Base-by-base conservation (phyloP, 2,329 filamentous ascomycete genomes). In the Coniella lustricola region DNA sequence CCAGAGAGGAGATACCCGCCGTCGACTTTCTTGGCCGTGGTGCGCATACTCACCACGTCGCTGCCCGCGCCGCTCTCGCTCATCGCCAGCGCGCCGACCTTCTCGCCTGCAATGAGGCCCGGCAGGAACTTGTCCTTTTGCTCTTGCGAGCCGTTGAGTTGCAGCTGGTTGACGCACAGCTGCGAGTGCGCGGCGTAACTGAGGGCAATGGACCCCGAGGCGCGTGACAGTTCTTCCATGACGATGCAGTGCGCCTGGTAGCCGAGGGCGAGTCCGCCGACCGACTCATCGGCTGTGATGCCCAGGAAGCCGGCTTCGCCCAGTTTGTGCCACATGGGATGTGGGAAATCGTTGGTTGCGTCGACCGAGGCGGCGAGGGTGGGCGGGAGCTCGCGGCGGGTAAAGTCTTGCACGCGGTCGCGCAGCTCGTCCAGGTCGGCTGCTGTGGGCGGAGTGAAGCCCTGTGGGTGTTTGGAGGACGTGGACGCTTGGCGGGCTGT, bases 211-310 rank as follows among this genome's bases (percentile, higher is more conserved):
- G 82, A 87, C 13, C 72, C 90, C 45, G 85, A 91, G 3, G 91
- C 91, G 50, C 91, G 79, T 49, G 86, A 93, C 36, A 98, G 75
- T 73, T 97, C 93, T 69, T 98, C 93, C 81, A 97, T 86, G 39
- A 96, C 89, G 7, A 95, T 74, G 63, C 89, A 95, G 69, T 98
- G 93, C 38, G 93, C 91, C 71, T 97, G 91, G 67, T 97, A 98
- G 10, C 93, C 93, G 82, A 97, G 85, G 1, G 76, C 87, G 39
- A 97, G 68, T 2, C 91, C 93, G 33, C 93, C 93, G 45, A 93
- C 89, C 48, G 89, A 85, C 68, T 95, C 90, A 60, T 95, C 88
- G 16, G 89, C 93, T 8, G 93, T 97, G 60, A 96, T 87, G 51
- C 93, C 93, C 22, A 97, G 77, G 58, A 97, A 85, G 7, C 87